These are phyloP conservation scores for Cyathus striatus DNA, from an alignment of 768 basidiomycete genomes.

Conservation along the genomic window DNA sequence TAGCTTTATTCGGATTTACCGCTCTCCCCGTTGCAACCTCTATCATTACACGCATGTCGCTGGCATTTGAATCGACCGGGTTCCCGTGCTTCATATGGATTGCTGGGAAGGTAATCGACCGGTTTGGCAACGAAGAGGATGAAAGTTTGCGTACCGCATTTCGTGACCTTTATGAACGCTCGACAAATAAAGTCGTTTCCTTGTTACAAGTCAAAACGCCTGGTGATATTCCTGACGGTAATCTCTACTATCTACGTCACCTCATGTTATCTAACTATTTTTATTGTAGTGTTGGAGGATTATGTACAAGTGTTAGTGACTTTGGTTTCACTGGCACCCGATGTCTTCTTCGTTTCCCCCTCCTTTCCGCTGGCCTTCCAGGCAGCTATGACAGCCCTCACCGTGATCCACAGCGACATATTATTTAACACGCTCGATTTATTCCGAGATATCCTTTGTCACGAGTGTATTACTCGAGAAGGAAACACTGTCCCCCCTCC, in stretches of 20 bases:
- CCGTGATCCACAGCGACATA: constrained; percentile 78
- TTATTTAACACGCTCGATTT: constrained; percentile 80
- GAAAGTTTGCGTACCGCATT: constrained; percentile 51
- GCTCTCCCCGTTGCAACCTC: constrained; percentile 65
- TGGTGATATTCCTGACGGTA: constrained; percentile 84
- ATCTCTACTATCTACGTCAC: no score
- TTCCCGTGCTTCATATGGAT: constrained; percentile 93
- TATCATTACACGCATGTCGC: constrained; percentile 69
- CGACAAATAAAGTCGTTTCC: constrained; percentile 64
- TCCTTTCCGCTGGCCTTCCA: constrained; percentile 76
- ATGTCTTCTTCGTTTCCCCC: constrained; percentile 73
- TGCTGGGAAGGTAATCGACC: constrained; percentile 75
- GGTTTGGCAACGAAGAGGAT: constrained; percentile 68
- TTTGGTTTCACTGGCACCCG: constrained; percentile 62
- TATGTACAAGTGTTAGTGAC: constrained; percentile 79
- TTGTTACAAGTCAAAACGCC: constrained; percentile 66
- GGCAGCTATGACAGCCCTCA: constrained; percentile 71
- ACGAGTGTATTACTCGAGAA: constrained; percentile 58
- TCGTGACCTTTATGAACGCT: constrained; percentile 63
- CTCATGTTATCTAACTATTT: background rate
- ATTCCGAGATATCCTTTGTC: constrained; percentile 68
- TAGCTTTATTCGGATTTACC: constrained; percentile 72
- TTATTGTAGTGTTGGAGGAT: constrained; percentile 80
- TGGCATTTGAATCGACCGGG: constrained; percentile 74
- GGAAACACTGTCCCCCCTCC: constrained; percentile 38